Base-by-base conservation (phyloP, 2,329 filamentous ascomycete genomes). In the Biscogniauxia sp. region DNA sequence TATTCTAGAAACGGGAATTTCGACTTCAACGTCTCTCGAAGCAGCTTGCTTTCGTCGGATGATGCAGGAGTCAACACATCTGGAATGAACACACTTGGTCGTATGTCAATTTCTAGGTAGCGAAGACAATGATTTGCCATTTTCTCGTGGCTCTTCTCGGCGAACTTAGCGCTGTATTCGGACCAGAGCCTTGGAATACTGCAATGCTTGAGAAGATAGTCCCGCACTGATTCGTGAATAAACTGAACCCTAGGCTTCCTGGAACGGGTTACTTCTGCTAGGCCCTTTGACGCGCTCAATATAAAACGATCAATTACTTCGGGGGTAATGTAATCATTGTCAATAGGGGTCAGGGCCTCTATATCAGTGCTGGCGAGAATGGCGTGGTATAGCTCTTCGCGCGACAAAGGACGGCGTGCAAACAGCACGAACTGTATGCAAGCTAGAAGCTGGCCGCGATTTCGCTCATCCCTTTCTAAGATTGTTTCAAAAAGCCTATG, bases 141-240 rank as follows among this genome's bases (percentile, higher is more conserved):
- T 19, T 57, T 67, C 1, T 83, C 76, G 50, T 85, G 75, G 20
- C 79, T 74, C 45, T 64, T 56, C 0, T 72, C 68, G 26, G 71
- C 57, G 20, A 77, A 70, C 26, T 76, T 73, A 2, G 55, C 61
- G n/a, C 56, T 62, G 41, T 75, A 59, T 1, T 76, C 72, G 4
- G 76, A 69, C 70, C 72, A 75, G 0, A 79, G n/a, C 0, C 69
- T 56, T 0, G 54, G 8, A 0, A 78, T 61, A 0, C 78, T 76
- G 0, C 66, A 60, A 1, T 76, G 74, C 7, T 74, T 74, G 2
- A 81, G 20, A 0, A 84, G 70, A 53, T 79, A 83, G 9, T 83
- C 80, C 0, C 75, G 68, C 0, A 84, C 79, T 0, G 81, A 82
- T 63, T 83, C 79, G 49, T 84, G 81, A 5, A 84, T 83, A 66